phyloP scores from a whole-genome alignment of 2,329 filamentous ascomycete genomes.

The Dothistroma pini region DNA sequence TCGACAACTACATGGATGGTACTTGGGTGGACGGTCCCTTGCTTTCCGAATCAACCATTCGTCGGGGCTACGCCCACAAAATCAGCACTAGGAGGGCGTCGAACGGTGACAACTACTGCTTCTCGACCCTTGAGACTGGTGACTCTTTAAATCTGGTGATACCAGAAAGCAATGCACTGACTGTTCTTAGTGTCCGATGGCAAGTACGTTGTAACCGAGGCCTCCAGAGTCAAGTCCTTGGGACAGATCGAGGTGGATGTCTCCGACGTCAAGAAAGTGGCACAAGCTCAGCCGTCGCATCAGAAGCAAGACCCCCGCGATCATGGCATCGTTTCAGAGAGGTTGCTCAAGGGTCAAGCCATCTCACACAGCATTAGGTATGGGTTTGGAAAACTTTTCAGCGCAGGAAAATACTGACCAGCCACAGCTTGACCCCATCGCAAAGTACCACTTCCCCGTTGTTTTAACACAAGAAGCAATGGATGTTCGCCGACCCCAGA shows the following conservation, averaged over 20 bases:
- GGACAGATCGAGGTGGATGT: constrained; percentile 2
- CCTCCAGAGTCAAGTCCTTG: not conserved
- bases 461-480: too few species aligned
- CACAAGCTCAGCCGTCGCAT: not conserved
- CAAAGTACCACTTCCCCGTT: too few species aligned
- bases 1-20: constrained; percentile 15
- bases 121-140: not conserved
- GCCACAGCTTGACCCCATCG: too few species aligned
- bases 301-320: not conserved
- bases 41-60: not conserved
- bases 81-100: too few species aligned
- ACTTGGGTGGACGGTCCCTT: not conserved
- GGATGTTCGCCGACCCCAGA: too few species aligned
- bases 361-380: constrained; percentile 19
- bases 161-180: too few species aligned
- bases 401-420: too few species aligned
- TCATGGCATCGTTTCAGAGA: constrained; percentile 17
- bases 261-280: not conserved
- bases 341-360: constrained; percentile 17
- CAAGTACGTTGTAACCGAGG: not conserved
- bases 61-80: too few species aligned
- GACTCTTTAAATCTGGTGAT: not conserved
- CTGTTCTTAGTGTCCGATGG: too few species aligned
- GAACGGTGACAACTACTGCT: not conserved
- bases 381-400: not conserved